Evolutionary conservation across 2,329 filamentous ascomycete genomes (phyloP), one percentile per base, ranked within the genome.

Genomic region (Rhynchosporium agropyri): DNA sequence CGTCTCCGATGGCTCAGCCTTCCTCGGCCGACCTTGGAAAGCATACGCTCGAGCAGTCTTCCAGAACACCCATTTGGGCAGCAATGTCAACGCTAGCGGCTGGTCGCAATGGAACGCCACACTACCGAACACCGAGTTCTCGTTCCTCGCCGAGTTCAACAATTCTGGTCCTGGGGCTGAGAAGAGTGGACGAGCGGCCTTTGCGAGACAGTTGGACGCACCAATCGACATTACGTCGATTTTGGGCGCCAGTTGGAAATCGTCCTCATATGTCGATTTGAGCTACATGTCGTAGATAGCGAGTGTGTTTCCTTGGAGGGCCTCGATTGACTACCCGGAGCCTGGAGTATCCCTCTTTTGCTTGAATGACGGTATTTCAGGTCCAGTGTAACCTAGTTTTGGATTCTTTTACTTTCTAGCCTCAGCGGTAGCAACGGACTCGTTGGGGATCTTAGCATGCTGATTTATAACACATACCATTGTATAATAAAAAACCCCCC

Each of bases 11-110:
- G 78, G 76, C 0, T 75, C 75, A 0, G 80, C 76, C 62, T 83
- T 79, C 62, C 78, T 85, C n/a, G 83, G 83, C 4, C 76, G 82
- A 2, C 82, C 82, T 8, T 84, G 82, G 80, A 72, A 77, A 33
- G 75, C 76, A 50, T 83, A 78, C 56, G 77, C 82, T 4, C 72
- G 79, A 15, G 81, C 84, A n/a, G 77, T 79, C 3, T 79, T 84
- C 72, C 81, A 84, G 71, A 75, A 77, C 50, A 80, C 79, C 0
- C 70, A 73, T 9, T 71, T 86, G 66, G 76, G 75, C 10, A 73
- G 76, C 28, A 79, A 84, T 9, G 78, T 86, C 63, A 81, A 81
- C 53, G 62, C 75, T 1, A 75, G 74, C 1, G 83, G 83, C 0
- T 85, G 84, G 82, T 69, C 70, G 6, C 65, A 74, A n/a, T 86